Base-by-base conservation (phyloP, 345 rosid genomes). In the Pugionium cornutum region DNA sequence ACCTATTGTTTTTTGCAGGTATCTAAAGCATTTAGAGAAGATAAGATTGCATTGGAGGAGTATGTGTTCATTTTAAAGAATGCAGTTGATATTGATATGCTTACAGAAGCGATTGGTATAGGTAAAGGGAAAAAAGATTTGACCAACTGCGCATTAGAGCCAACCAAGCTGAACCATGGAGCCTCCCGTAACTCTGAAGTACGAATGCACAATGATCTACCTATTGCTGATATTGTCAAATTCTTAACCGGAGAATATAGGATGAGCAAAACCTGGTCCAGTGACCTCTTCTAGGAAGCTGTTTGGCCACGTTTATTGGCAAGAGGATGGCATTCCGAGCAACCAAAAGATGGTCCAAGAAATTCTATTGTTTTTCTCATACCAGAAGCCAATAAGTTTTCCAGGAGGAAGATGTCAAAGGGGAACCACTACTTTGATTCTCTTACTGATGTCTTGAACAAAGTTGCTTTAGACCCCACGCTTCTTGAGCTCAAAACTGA, bases 231-330 rank as follows among this genome's bases (percentile, higher is more conserved):
- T 53, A 86, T 91, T 29, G 77, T 86, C 70, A 77, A 79, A 40
- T 83, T 82, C 62, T 79, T 88, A 54, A 88, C 86, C 0, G 96
- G 97, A 51, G 81, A 78, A 54, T 79, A 75, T 65, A 81, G 96
- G 69, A 73, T 91, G 70, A 86, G 97, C 76, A 91, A 91, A 79
- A 86, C 89, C 7, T 62, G 88, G 61, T 86, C 92, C 43, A 78
- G 75, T 64, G 91, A 88, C 76, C 85, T 91, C 65, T 88, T 91
- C 75, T 91, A 94, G 97, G 97, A 91, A 78, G 97, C 96, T 61
- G 96, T 88, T 37, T 91, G 96, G 97, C 97, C 96, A 31, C 91
- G 94, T 42, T 72, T 91, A 53, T 76, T 91, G 67, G 96, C 91
- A 53, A 80, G 87, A 68, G 97, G 96, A 34, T 91, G 97, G 97